Evolutionary conservation across 495 filamentous ascomycete species (phyloP).

Genomic region (Talaromyces stipitatus): DNA sequence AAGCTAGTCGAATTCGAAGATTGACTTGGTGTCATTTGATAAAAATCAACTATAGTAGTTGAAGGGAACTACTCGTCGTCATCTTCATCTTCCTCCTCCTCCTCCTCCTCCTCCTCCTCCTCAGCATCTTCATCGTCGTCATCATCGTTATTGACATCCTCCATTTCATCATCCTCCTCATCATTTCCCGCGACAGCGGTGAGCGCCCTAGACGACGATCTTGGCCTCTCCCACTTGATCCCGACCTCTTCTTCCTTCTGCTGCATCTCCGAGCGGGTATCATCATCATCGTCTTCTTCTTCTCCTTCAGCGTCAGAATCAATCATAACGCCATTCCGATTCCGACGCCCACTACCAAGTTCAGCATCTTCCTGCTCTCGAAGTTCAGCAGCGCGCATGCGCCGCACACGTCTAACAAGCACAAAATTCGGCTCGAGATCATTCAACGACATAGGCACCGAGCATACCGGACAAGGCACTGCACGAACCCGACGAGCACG

Average conservation of each 20-base stretch:
- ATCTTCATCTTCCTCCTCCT: background rate
- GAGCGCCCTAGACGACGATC: background rate
- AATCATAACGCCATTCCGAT: slow-evolving; percentile 17
- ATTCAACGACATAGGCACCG: slow-evolving; percentile 24
- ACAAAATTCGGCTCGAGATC: slow-evolving; percentile 38
- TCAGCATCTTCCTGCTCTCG: slow-evolving; percentile 29
- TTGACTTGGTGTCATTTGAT: background rate
- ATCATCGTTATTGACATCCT: background rate
- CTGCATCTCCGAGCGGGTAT: slow-evolving; percentile 10
- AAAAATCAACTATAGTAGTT: too few species aligned
- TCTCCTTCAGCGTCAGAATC: slow-evolving; percentile 18
- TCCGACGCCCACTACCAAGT: slow-evolving; percentile 6
- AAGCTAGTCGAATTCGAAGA: background rate
- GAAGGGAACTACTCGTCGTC: too few species aligned
- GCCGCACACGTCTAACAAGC: slow-evolving; percentile 31
- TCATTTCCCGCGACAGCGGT: slow-evolving; percentile 1
- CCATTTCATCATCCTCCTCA: slow-evolving; percentile 1
- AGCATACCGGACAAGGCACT: slow-evolving; percentile 45
- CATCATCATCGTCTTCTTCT: slow-evolving; percentile 11
- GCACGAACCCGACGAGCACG: slow-evolving; percentile 15
- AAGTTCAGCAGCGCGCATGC: slow-evolving; percentile 25
- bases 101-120: background rate
- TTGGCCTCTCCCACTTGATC: slow-evolving; percentile 16
- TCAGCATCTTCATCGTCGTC: background rate
- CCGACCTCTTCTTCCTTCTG: slow-evolving; percentile 3